Evolutionary conservation across 2,329 filamentous ascomycete genomes (phyloP).

Genomic region (Alternaria longipes): DNA sequence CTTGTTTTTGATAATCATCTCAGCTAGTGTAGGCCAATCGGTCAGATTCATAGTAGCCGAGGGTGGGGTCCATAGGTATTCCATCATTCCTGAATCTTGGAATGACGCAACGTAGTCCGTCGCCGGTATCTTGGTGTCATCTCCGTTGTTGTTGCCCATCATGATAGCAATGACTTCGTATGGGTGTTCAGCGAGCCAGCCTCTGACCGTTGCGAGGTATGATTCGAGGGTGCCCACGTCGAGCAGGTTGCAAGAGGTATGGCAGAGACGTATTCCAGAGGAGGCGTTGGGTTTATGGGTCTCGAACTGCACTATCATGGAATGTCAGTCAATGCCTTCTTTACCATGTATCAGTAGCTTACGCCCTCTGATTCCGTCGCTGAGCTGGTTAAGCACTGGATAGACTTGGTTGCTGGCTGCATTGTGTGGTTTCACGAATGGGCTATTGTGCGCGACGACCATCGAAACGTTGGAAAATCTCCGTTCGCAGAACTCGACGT

Average conservation of each 20-base stretch:
- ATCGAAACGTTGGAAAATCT: conserved; percentile 48
- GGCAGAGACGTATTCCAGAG: conserved; percentile 74
- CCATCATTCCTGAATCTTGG: conserved; percentile 73
- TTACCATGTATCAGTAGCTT: conserved; percentile 10
- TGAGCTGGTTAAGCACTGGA: conserved; percentile 41
- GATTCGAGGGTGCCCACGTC: conserved; percentile 80
- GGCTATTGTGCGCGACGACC: conserved; percentile 51
- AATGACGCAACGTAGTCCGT: conserved; percentile 73
- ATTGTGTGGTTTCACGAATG: conserved; percentile 42
- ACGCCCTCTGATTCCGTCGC: conserved; percentile 50
- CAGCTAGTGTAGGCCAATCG: conserved; percentile 84
- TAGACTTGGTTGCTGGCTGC: conserved; percentile 46
- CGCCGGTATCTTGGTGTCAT: conserved; percentile 64
- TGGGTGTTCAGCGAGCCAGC: conserved; percentile 79
- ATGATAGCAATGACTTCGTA: conserved; percentile 90
- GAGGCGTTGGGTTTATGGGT: conserved; percentile 65
- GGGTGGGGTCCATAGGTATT: conserved; percentile 77
- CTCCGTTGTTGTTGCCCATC: conserved; percentile 75
- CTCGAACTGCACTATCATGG: conserved; percentile 66
- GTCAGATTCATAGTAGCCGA: conserved; percentile 74
- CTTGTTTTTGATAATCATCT: conserved; percentile 55
- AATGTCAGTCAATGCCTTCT: conserved; percentile 1
- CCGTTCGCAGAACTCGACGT: conserved; percentile 46
- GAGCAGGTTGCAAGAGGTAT: conserved; percentile 82
- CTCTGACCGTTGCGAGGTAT: conserved; percentile 73